Evolutionary conservation across 1,284 basidiomycete species (phyloP), one percentile per base, ranked within the genome.

Genomic region (Ceratobasidium papillatum): DNA sequence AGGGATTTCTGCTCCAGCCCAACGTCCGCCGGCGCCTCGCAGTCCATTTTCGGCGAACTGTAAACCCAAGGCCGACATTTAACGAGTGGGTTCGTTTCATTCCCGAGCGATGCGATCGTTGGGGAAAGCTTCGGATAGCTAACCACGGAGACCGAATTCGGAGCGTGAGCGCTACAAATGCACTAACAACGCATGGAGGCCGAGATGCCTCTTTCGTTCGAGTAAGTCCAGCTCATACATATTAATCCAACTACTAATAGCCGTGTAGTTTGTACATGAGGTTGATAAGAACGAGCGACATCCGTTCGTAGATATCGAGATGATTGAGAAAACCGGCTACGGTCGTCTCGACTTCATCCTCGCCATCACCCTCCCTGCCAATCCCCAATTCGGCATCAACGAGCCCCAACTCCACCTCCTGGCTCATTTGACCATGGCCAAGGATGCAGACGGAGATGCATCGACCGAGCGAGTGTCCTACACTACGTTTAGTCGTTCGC

Each of bases 251-350:
- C n/a, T n/a, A 22, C 3, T 27, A n/a, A 38, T 27, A 34, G 45
- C 25, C 41, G 49, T 43, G 7, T 17, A 80, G 82, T 83, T 82
- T 74, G 74, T 80, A 27, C 75, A 78, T n/a, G 62, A 78, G 22
- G 78, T 80, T 22, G 81, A 83, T 73, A 74, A 69, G 12, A 75
- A 81, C 69, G 78, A 77, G 3, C 66, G 75, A 9, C 47, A 75
- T 12, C 58, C 25, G 8, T 30, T 66, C 17, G 30, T 47, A 27
- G 38, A 38, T 14, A 69, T 78, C 9, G 75, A 30, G 27, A 25
- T 19, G 8, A 54, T 30, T 4, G 45, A 68, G 47, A 4, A 73
- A 32, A 69, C 36, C 2, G 78, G 78, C 61, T 80, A 78, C 74
- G 78, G 79, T 1, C 78, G 80, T 59, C 75, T 81, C 11, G 75